Evolutionary conservation across 352 stramenopile species (phyloP).

Genomic region (Halophytophthora batemanensis): DNA sequence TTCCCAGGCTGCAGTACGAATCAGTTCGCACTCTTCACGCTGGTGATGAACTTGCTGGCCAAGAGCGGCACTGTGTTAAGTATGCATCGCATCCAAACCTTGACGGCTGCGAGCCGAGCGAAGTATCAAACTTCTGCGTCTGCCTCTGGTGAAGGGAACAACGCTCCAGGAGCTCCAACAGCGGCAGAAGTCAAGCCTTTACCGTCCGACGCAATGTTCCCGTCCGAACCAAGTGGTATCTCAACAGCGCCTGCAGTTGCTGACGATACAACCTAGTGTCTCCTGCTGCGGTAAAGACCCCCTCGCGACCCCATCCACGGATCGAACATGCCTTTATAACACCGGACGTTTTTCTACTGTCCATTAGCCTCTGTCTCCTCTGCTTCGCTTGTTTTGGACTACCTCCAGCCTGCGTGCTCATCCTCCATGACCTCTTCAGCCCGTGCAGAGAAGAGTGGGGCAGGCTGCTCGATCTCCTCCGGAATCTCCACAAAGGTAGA

Average conservation of each 20-base stretch:
- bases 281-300: no score
- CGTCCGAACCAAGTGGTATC: neutral
- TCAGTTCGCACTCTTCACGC: constrained; percentile 60
- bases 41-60: constrained; percentile 54
- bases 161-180: constrained; percentile 5
- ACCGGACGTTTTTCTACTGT: neutral
- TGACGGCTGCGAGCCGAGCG: constrained; percentile 12
- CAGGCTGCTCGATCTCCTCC: constrained; percentile 27
- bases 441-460: constrained; percentile 19
- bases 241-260: constrained; percentile 6
- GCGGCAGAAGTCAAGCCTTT: constrained; percentile 15
- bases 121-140: constrained; percentile 18
- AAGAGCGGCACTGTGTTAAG: constrained; percentile 42
- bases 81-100: constrained; percentile 46
- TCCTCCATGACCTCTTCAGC: constrained; percentile 50
- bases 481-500: constrained; percentile 23
- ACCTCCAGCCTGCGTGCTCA: constrained; percentile 7
- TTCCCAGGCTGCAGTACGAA: constrained; percentile 72
- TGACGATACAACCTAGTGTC: constrained; percentile 1
- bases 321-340: neutral
- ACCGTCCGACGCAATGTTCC: constrained; percentile 2
- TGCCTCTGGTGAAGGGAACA: neutral
- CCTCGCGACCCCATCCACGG: neutral
- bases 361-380: neutral
- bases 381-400: constrained; percentile 1